A percentile compares a stretch with the other conserved stretches of the same genome.
phyloP scores from a whole-genome alignment of 352 stramenopile species.

The Pythium phragmiticola region DNA sequence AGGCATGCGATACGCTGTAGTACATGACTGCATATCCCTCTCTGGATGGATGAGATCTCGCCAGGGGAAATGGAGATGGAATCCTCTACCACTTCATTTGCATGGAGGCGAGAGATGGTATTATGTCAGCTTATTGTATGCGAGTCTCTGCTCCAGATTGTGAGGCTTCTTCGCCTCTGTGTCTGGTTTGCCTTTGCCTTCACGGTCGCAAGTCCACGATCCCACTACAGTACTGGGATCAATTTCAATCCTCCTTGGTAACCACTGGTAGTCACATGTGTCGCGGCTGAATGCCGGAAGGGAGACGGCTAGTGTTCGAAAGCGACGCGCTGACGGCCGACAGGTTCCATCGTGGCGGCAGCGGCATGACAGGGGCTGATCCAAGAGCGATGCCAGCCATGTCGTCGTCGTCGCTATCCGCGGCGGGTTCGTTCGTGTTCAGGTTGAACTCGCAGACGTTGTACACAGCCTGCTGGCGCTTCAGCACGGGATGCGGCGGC shows the following conservation, averaged over 20 bases:
- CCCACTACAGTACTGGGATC: too few relatives aligned
- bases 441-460: neutral
- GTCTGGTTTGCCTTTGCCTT: too few relatives aligned
- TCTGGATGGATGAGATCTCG: too few relatives aligned
- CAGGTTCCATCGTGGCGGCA: conserved; percentile 7
- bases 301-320: neutral
- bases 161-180: too few relatives aligned
- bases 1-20: too few relatives aligned
- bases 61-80: too few relatives aligned
- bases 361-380: neutral
- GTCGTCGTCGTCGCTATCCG: conserved; percentile 3
- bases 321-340: conserved; percentile 15
- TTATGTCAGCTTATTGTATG: conserved; percentile 3
- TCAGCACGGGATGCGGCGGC: conserved; percentile 19
- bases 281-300: conserved; percentile 2
- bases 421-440: too few relatives aligned
- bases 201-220: neutral
- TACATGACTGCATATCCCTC: too few relatives aligned
- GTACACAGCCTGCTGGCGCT: conserved; percentile 19
- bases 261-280: conserved; percentile 10
- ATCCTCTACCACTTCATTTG: too few relatives aligned
- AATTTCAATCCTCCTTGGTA: too few relatives aligned
- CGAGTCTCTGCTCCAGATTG: too few relatives aligned
- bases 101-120: too few relatives aligned
- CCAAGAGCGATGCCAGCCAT: neutral